Evolutionary conservation across 2,329 filamentous ascomycete genomes (phyloP).

Genomic region (Scedosporium boydii): DNA sequence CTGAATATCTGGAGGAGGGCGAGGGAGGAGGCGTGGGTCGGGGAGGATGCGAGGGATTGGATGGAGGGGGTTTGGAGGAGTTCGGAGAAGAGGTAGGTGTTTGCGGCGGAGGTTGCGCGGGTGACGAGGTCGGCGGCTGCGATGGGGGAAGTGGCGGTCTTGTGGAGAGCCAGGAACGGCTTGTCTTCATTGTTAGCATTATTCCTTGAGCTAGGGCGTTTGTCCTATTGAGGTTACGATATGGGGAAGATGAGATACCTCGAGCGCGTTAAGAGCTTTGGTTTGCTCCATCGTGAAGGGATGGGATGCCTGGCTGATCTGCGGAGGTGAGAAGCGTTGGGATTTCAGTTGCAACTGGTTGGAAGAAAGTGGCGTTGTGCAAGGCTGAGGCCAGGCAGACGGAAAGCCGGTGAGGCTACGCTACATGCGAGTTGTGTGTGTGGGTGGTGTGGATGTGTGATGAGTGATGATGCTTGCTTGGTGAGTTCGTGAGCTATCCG

Average conservation of each 20-base stretch:
- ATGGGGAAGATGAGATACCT: constrained; percentile 29
- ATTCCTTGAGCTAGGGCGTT: constrained; percentile 22
- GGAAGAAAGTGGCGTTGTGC: background rate
- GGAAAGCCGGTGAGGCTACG: background rate
- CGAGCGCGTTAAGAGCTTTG: constrained; percentile 54
- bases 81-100: constrained; percentile 90
- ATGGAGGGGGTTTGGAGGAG: constrained; percentile 76
- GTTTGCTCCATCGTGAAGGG: constrained; percentile 57
- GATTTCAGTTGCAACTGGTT: background rate
- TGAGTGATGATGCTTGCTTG: background rate
- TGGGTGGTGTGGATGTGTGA: background rate
- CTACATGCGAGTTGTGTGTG: background rate
- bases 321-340: background rate
- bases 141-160: constrained; percentile 73
- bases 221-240: constrained; percentile 12
- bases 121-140: constrained; percentile 78
- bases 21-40: constrained; percentile 54
- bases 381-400: background rate
- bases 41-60: constrained; percentile 51
- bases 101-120: constrained; percentile 79
- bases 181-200: constrained; percentile 25
- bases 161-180: constrained; percentile 85
- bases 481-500: background rate
- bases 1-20: constrained; percentile 80
- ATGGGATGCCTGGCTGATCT: background rate